Percentiles rank a stretch among this genome's conserved stretches.
These are phyloP conservation scores for Triticum timopheevii DNA, from an alignment of 176 grass and related monocot genomes.

Conservation along the genomic window DNA sequence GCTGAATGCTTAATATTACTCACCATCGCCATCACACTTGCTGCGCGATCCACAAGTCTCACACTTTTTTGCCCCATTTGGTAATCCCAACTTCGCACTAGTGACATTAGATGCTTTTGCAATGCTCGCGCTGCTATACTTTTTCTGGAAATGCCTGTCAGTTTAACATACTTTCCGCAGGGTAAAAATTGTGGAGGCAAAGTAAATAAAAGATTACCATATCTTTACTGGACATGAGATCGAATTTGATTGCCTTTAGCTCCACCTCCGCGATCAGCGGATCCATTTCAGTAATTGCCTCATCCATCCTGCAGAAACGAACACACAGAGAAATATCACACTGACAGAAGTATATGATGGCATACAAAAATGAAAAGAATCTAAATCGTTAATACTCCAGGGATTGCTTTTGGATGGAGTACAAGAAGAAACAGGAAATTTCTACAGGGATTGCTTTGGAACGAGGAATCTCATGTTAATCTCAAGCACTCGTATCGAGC, in stretches of 20 bases:
- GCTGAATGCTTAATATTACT: slow-evolving; percentile 3
- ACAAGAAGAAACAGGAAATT: neutral
- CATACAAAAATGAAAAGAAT: neutral
- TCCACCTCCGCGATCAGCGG: slow-evolving; percentile 14
- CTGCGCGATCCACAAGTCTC: slow-evolving; percentile 63
- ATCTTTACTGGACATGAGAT: slow-evolving; percentile 62
- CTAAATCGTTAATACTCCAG: neutral
- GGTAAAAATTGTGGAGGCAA: neutral
- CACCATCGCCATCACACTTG: slow-evolving; percentile 68
- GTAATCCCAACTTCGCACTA: slow-evolving; percentile 75
- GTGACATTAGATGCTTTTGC: slow-evolving; percentile 66
- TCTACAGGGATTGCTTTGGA: neutral
- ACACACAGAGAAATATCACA: slow-evolving; percentile 11
- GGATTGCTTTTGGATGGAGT: too few species aligned
- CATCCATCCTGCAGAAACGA: slow-evolving; percentile 43
- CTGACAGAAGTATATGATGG: slow-evolving; percentile 20
- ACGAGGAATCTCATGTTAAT: too few species aligned
- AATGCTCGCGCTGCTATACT: slow-evolving; percentile 52
- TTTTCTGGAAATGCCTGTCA: slow-evolving; percentile 59
- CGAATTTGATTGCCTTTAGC: slow-evolving; percentile 62
- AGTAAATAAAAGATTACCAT: slow-evolving; percentile 55
- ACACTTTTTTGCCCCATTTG: slow-evolving; percentile 55
- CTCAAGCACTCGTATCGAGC: too few species aligned
- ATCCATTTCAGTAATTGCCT: slow-evolving; percentile 33
- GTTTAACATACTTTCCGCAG: neutral